Evolutionary conservation across 2,329 filamentous ascomycete species (phyloP), one percentile per base, ranked within the genome.

Genomic region (Cryoendolithus antarcticus): DNA sequence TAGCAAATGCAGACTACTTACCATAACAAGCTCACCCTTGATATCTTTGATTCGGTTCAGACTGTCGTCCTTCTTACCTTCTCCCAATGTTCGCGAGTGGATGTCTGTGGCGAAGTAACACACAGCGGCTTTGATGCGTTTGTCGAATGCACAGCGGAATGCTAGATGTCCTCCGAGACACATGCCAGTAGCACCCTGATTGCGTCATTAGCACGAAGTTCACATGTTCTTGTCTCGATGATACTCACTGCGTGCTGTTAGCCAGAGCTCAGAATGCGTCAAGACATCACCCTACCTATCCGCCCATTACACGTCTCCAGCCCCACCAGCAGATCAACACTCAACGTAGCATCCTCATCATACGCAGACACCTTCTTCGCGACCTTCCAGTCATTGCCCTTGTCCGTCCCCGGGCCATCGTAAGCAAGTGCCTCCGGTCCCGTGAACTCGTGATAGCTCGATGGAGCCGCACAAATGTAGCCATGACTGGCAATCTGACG

Each of bases 91-190:
- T 42, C 75, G 72, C 46, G 70, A 75, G 66, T 95, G 89, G 38
- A 95, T 78, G 63, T 95, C 89, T 9, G 88, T 95, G 6, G 85
- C 86, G 62, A 95, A 95, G 67, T 86, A 96, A 59, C 85, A 80
- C 24, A 93, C 81, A 30, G 78, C 77, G 24, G 85, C 83, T 30
- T 72, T 71, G 42, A 95, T 75, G 41, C 88, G 74, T 13, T 74
- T 69, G 60, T 95, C 86, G 35, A 95, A 71, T 52, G 78, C 77
- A 51, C 72, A 75, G 32, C 78, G 69, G 57, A 76, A 81, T 61
- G 82, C 84, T 11, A 95, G 74, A 57, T 95, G 89, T 1, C 89
- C 88, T 38, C 89, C 89, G 1, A 95, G 75, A 60, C 88, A 95
- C 88, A 95, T 95, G 44, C 85, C 85, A 9, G 82, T 86, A 4